phyloP scores from a whole-genome alignment of 306 rosid species.

The Prunus davidiana region DNA sequence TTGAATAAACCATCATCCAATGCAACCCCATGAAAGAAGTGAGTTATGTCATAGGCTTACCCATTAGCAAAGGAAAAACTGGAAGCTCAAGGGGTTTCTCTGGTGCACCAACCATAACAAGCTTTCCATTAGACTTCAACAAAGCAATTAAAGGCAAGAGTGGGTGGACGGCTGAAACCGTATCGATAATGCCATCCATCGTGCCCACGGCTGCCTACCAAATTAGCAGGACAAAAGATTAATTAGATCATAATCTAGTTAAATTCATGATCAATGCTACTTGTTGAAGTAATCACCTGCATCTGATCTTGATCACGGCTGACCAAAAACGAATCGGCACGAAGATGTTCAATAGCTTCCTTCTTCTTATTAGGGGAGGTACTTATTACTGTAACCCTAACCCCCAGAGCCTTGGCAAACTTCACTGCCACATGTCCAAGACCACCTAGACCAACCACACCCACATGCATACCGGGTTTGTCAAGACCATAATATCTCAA shows the following conservation, averaged over 20 bases:
- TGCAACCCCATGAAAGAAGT: no score
- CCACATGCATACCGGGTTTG: neutral
- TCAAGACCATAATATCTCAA: constrained; percentile 1
- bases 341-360: neutral
- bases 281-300: neutral
- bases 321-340: constrained; percentile 13
- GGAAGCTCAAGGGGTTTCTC: constrained; percentile 34
- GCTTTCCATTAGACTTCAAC: constrained; percentile 32
- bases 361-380: constrained; percentile 1
- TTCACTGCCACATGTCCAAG: constrained; percentile 7
- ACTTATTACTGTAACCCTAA: constrained; percentile 6
- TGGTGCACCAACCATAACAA: constrained; percentile 39
- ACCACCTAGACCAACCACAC: constrained; percentile 9
- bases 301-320: constrained; percentile 18
- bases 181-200: constrained; percentile 45
- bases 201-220: constrained; percentile 32
- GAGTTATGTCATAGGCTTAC: constrained; percentile 9
- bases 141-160: constrained; percentile 17
- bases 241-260: neutral
- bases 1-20: no score
- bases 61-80: constrained; percentile 17
- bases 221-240: neutral
- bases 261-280: neutral
- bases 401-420: constrained; percentile 17
- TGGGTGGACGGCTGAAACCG: constrained; percentile 32